These are phyloP conservation scores for Podila horticola DNA, from an alignment of 192 early-diverging fungal species.

Conservation along the genomic window DNA sequence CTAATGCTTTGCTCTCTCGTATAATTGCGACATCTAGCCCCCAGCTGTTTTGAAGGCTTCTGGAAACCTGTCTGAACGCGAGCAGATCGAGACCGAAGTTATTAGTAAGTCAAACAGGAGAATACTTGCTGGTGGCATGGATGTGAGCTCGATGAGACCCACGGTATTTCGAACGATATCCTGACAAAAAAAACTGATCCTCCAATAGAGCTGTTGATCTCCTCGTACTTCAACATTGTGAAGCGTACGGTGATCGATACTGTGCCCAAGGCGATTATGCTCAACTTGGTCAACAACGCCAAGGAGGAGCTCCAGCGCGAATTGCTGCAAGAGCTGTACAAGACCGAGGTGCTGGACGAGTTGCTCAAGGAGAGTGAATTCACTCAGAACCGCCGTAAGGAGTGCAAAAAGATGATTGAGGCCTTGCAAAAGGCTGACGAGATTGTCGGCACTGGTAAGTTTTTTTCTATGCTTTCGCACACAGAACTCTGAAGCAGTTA, in stretches of 20 bases:
- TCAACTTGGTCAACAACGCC: constrained; percentile 90
- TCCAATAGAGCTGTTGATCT: constrained; percentile 84
- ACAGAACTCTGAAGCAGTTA: no score
- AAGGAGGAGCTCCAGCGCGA: constrained; percentile 97
- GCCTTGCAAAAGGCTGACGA: constrained; percentile 87
- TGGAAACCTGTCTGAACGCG: constrained; percentile 96
- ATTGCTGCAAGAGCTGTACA: constrained; percentile 95
- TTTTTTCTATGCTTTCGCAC: not conserved
- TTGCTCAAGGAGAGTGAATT: constrained; percentile 95
- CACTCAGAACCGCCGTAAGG: constrained; percentile 89
- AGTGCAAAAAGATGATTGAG: constrained; percentile 99
- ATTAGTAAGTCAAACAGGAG: constrained; percentile 77
- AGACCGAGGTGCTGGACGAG: constrained; percentile 93
- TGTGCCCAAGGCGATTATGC: constrained; percentile 99
- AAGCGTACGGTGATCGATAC: constrained; percentile 97
- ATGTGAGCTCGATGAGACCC: no score
- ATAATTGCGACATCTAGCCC: constrained; percentile 62
- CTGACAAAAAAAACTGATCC: no score
- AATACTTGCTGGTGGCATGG: no score
- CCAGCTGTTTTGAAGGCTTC: constrained; percentile 92
- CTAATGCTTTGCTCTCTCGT: constrained; percentile 1
- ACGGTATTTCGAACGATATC: no score
- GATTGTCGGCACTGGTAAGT: constrained; percentile 48
- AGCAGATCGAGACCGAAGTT: constrained; percentile 98
- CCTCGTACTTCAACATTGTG: constrained; percentile 99